Base-by-base conservation (phyloP, 305 asterid genomes). In the Andrographis paniculata region DNA sequence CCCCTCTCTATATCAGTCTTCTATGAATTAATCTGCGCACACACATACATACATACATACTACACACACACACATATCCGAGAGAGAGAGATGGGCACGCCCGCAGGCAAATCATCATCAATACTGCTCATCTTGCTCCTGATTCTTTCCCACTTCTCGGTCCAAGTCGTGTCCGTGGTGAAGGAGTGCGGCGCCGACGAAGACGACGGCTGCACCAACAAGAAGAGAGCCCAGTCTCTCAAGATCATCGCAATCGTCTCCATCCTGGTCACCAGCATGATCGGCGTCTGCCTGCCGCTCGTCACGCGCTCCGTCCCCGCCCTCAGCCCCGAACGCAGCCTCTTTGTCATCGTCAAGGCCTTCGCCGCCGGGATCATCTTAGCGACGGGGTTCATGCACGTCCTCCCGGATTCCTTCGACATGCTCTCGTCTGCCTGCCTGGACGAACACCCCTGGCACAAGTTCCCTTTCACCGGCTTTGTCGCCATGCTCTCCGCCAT, bases 321-420 rank as follows among this genome's bases (percentile, higher is more conserved):
- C 9, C 58, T 86, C 1, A 64, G 65, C 53, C 96, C 94, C 0
- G 80, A 75, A 0, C 55, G 70, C 14, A 51, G 14, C 46, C 47
- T 75, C 11, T 82, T 86, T 36, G 70, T 75, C 5, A 23, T 82
- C 1, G 88, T 82, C 1, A 86, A 82, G 46, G 68, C 76, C 0
- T 77, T 86, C 40, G 94, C 96, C 0, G 54, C 93, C 0, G 94
- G 93, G 1, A 77, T 82, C 0, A 82, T 82, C 1, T 37, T 86
- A 0, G 95, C 80, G 4, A 85, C 92, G 0, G 94, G 92, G 0
- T 86, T 76, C 63, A 86, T 77, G 92, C 92, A 82, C 63, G 88
- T 86, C 0, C 12, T 86, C 13, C 95, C 94, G 0, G 88, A 82
- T n/a, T 82, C 92, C 0, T 82, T 79, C 45, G 86, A 75, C 24